Evolutionary conservation across 495 filamentous ascomycete genomes (phyloP).

Genomic region (Aspergillus asperescens): DNA sequence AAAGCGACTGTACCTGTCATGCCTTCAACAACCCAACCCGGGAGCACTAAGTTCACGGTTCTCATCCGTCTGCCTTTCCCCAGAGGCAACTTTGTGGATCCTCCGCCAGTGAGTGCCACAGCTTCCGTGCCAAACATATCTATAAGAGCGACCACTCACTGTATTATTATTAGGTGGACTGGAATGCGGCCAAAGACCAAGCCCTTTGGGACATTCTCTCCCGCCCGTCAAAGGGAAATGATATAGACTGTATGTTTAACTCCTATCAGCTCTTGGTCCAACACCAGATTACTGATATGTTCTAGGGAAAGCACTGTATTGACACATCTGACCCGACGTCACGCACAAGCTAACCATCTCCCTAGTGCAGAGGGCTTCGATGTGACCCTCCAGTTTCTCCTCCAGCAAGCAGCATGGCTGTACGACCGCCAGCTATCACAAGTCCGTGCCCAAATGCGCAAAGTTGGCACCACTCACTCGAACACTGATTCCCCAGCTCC

Average conservation of each 20-base stretch:
- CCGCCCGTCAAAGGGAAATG: slow-evolving; percentile 60
- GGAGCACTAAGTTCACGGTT: slow-evolving; percentile 56
- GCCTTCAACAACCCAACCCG: slow-evolving; percentile 15
- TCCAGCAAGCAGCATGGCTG: slow-evolving; percentile 92
- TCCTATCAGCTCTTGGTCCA: background rate
- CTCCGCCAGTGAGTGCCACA: slow-evolving; percentile 60
- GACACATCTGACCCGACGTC: slow-evolving; percentile 18
- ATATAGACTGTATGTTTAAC: slow-evolving; percentile 68
- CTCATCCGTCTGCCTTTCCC: slow-evolving; percentile 86
- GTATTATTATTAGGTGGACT: slow-evolving; percentile 49
- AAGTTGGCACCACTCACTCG: slow-evolving; percentile 51
- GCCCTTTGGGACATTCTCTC: slow-evolving; percentile 88
- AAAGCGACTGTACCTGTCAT: slow-evolving; percentile 9
- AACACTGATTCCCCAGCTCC: slow-evolving; percentile 43
- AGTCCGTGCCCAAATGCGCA: slow-evolving; percentile 85
- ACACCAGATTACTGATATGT: slow-evolving; percentile 28
- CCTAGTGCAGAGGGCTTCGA: slow-evolving; percentile 57
- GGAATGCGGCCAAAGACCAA: slow-evolving; percentile 77
- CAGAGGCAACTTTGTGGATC: slow-evolving; percentile 83
- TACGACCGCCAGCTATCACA: slow-evolving; percentile 87
- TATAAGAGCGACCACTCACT: slow-evolving; percentile 3
- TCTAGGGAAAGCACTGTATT: slow-evolving; percentile 80
- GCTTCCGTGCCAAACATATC: too few species aligned
- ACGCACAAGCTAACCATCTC: slow-evolving; percentile 10
- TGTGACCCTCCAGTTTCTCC: slow-evolving; percentile 79